phyloP scores from a whole-genome alignment of 176 grass and related monocot species.

The Eragrostis curvula region DNA sequence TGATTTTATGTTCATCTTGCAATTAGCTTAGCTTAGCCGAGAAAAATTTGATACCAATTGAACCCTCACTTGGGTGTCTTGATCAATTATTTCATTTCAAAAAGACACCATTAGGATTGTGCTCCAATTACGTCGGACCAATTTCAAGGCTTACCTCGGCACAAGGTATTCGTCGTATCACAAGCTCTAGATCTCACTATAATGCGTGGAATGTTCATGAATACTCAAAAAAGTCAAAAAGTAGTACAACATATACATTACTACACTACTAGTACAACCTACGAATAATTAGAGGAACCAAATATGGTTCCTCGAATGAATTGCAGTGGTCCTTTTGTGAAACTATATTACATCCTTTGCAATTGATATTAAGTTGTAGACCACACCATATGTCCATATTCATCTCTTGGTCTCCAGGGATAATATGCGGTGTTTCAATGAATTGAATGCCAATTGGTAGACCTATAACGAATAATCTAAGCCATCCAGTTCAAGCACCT shows the following conservation, averaged over 20 bases:
- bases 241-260: not conserved
- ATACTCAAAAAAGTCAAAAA: not conserved
- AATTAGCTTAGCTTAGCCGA: too few species aligned
- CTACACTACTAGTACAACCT: slow-evolving; percentile 11
- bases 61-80: too few species aligned
- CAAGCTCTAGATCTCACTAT: not conserved
- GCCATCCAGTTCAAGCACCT: slow-evolving; percentile 17
- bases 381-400: slow-evolving; percentile 5
- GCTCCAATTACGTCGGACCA: too few species aligned
- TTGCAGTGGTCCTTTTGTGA: not conserved
- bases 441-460: not conserved
- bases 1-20: too few species aligned
- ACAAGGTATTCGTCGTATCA: not conserved
- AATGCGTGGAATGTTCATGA: not conserved
- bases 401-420: slow-evolving; percentile 9
- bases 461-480: slow-evolving; percentile 24
- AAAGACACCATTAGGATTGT: too few species aligned
- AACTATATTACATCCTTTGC: slow-evolving; percentile 15
- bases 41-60: too few species aligned
- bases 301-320: slow-evolving; percentile 34
- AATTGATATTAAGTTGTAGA: slow-evolving; percentile 16
- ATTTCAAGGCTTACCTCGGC: not conserved
- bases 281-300: slow-evolving; percentile 23
- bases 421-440: slow-evolving; percentile 7
- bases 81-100: too few species aligned